phyloP scores from a whole-genome alignment of 106 monocot genomes.

The Dendrobium catenatum region DNA sequence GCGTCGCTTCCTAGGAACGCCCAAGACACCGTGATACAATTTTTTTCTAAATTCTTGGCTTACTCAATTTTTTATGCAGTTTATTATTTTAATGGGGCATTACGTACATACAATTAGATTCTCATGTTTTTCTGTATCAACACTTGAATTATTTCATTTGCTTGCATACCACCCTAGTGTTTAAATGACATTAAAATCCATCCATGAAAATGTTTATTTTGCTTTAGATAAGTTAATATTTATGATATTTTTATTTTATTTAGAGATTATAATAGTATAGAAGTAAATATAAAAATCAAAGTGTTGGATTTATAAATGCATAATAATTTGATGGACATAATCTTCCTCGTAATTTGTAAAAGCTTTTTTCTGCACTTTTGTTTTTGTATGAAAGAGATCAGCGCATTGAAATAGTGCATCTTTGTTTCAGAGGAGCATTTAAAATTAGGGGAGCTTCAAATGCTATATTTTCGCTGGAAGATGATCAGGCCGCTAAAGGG shows the following conservation, averaged over 20 bases:
- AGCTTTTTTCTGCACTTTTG: background rate
- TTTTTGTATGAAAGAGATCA: background rate
- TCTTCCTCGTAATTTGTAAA: background rate
- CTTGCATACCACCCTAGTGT: no score
- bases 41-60: no score
- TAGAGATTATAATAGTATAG: background rate
- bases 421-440: constrained; percentile 63
- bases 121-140: no score
- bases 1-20: no score
- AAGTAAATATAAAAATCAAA: no score
- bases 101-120: no score
- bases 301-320: no score
- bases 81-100: background rate
- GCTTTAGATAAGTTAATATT: background rate
- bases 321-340: background rate
- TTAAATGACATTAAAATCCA: background rate
- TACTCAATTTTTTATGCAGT: background rate
- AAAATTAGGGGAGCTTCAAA: constrained; percentile 97
- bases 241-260: background rate
- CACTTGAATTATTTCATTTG: no score
- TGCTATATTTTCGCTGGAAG: constrained; percentile 75
- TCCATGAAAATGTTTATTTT: no score
- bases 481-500: constrained; percentile 68
- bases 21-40: no score
- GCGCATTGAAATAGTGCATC: background rate